Evolutionary conservation across 768 basidiomycete genomes (phyloP).

Genomic region (Hericium rajendrae): DNA sequence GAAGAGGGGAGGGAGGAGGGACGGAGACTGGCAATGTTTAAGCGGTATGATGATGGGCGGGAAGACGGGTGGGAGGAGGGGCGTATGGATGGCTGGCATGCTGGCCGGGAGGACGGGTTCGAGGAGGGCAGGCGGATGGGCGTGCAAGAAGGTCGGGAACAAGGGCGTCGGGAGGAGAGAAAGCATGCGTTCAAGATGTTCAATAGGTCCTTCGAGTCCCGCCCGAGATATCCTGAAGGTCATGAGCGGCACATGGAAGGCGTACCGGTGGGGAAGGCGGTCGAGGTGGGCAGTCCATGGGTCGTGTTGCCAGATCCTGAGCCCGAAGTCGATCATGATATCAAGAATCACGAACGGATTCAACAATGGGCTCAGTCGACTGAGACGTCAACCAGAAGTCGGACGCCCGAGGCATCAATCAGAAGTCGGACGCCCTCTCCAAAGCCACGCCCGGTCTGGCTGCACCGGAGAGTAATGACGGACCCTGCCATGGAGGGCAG

Average conservation of each 20-base stretch:
- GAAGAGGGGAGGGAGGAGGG: slow-evolving; percentile 13
- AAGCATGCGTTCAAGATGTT: not conserved
- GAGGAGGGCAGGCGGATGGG: slow-evolving; percentile 7
- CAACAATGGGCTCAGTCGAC: slow-evolving; percentile 12
- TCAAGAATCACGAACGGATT: slow-evolving; percentile 12
- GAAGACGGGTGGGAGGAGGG: slow-evolving; percentile 14
- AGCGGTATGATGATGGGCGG: slow-evolving; percentile 12
- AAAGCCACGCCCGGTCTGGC: slow-evolving; percentile 1
- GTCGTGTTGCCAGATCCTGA: not conserved
- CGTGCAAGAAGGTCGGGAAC: slow-evolving; percentile 7
- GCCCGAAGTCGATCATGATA: not conserved
- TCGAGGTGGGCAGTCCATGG: slow-evolving; percentile 4
- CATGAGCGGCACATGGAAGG: slow-evolving; percentile 1
- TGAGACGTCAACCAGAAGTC: slow-evolving; percentile 8
- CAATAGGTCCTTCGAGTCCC: slow-evolving; percentile 2
- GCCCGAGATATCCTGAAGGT: not conserved
- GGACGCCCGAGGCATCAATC: no score
- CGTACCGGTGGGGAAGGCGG: not conserved
- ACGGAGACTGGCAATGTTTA: slow-evolving; percentile 7
- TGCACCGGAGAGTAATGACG: slow-evolving; percentile 14
- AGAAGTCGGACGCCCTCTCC: slow-evolving; percentile 4
- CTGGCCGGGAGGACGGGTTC: slow-evolving; percentile 9
- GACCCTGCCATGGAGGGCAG: slow-evolving; percentile 12
- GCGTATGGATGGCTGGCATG: slow-evolving; percentile 8
- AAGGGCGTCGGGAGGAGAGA: slow-evolving; percentile 9